Percentiles rank a stretch among this genome's conserved stretches.
phyloP scores from a whole-genome alignment of 768 basidiomycete species.

The Rhizopogon rudus region DNA sequence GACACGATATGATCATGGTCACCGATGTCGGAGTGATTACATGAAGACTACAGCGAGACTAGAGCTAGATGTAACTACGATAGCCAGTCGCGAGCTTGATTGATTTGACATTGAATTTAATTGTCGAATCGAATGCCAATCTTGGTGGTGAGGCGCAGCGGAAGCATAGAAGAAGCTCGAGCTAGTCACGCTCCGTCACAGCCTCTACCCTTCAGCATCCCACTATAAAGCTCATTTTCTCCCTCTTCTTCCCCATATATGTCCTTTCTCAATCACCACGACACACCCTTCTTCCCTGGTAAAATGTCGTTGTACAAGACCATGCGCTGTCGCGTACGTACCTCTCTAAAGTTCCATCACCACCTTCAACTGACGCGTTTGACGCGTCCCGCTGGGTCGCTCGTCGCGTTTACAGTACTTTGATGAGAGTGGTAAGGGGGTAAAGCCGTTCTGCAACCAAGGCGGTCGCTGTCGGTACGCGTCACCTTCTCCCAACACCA shows the following conservation, averaged over 20 bases:
- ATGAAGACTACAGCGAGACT: no score
- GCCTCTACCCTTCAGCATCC: background rate
- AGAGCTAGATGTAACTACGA: no score
- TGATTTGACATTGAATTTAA: background rate
- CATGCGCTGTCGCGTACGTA: conserved; percentile 42
- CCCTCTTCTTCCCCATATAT: background rate
- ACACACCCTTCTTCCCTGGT: background rate
- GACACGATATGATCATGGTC: background rate
- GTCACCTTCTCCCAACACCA: conserved; percentile 6
- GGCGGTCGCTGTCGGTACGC: conserved; percentile 47
- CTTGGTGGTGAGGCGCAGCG: background rate
- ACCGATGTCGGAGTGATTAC: no score
- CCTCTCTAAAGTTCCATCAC: background rate
- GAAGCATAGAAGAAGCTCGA: conserved; percentile 1
- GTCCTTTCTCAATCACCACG: background rate
- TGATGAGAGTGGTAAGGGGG: conserved; percentile 36
- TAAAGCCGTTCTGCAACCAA: conserved; percentile 41
- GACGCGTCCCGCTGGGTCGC: background rate
- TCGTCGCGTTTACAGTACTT: conserved; percentile 36
- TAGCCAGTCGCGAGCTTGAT: no score
- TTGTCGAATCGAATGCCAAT: background rate
- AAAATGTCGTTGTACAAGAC: conserved; percentile 36
- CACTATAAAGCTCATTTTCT: background rate
- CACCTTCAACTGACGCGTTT: conserved; percentile 11
- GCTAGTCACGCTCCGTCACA: conserved; percentile 1